phyloP scores from a whole-genome alignment of 2,329 filamentous ascomycete genomes.

The Diplodia intermedia region DNA sequence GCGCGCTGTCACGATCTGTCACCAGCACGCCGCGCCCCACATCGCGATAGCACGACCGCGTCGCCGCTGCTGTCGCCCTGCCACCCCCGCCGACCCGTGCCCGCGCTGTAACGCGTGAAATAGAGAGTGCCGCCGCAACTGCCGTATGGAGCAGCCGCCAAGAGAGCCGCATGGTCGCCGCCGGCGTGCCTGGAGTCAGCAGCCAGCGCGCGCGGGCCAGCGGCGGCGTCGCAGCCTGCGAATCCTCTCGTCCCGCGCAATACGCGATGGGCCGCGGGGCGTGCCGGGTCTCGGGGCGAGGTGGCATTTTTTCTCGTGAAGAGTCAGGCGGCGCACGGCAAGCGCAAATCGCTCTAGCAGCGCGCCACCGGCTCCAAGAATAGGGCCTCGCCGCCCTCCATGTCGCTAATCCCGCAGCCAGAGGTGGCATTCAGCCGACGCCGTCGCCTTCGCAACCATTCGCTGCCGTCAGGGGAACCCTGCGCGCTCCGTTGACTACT shows the following conservation, averaged over 20 bases:
- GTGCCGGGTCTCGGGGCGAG: slow-evolving; percentile 11
- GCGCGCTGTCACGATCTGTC: slow-evolving; percentile 26
- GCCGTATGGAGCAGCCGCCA: slow-evolving; percentile 15
- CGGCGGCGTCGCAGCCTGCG: slow-evolving; percentile 9
- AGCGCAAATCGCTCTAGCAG: slow-evolving; percentile 29
- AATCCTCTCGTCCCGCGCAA: slow-evolving; percentile 1
- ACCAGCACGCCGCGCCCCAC: slow-evolving; percentile 9
- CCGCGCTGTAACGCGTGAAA: slow-evolving; percentile 11
- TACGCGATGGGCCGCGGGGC: slow-evolving; percentile 3
- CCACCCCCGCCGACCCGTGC: not conserved
- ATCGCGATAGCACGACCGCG: not conserved
- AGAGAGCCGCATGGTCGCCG: slow-evolving; percentile 16
- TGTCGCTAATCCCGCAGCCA: slow-evolving; percentile 26
- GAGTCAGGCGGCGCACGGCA: slow-evolving; percentile 26
- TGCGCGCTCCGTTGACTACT: slow-evolving; percentile 20
- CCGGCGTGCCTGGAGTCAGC: not conserved
- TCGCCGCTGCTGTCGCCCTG: too few relatives aligned
- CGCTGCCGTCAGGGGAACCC: slow-evolving; percentile 26
- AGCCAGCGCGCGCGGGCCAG: slow-evolving; percentile 8
- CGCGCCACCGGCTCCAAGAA: slow-evolving; percentile 29
- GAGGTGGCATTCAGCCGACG: slow-evolving; percentile 19
- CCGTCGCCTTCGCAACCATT: slow-evolving; percentile 18
- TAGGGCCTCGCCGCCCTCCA: slow-evolving; percentile 21
- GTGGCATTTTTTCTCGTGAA: slow-evolving; percentile 27
- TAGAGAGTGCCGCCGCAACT: slow-evolving; percentile 19